Conservation (phyloP, 495 filamentous ascomycete species). For the Penicillium cataractarum region DNA sequence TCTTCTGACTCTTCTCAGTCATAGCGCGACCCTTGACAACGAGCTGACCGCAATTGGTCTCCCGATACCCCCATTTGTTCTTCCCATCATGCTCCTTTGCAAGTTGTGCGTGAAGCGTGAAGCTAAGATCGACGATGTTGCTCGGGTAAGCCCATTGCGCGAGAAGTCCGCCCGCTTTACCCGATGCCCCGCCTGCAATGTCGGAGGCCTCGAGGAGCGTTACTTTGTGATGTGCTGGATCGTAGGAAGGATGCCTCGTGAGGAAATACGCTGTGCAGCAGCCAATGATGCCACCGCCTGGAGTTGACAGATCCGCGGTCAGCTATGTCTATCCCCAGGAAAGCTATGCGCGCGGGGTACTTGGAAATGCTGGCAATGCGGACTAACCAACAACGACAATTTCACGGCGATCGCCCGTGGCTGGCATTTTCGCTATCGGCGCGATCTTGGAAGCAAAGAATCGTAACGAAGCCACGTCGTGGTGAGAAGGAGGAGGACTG, state of each 20-base stretch:
- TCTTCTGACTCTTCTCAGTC: conserved; percentile 38
- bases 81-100: conserved; percentile 83
- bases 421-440: conserved; percentile 40
- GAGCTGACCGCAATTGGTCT: conserved; percentile 75
- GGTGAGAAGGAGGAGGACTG: conserved; percentile 9
- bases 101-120: conserved; percentile 78
- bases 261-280: conserved; percentile 93
- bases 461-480: conserved; percentile 35
- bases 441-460: conserved; percentile 22
- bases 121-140: conserved; percentile 85
- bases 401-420: conserved; percentile 51
- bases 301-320: conserved; percentile 8
- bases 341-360: conserved; percentile 37
- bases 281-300: conserved; percentile 94
- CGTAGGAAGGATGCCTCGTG: conserved; percentile 83
- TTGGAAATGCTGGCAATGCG: conserved; percentile 12
- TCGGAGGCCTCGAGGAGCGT: conserved; percentile 87
- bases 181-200: conserved; percentile 89
- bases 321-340: conserved; percentile 14
- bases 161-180: conserved; percentile 91
- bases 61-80: conserved; percentile 85
- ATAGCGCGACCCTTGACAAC: conserved; percentile 57
- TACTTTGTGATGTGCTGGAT: conserved; percentile 73
- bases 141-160: conserved; percentile 91
- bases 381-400: conserved; percentile 71